Conservation (phyloP, 441 rosid species). For the Lepidium campestre region DNA sequence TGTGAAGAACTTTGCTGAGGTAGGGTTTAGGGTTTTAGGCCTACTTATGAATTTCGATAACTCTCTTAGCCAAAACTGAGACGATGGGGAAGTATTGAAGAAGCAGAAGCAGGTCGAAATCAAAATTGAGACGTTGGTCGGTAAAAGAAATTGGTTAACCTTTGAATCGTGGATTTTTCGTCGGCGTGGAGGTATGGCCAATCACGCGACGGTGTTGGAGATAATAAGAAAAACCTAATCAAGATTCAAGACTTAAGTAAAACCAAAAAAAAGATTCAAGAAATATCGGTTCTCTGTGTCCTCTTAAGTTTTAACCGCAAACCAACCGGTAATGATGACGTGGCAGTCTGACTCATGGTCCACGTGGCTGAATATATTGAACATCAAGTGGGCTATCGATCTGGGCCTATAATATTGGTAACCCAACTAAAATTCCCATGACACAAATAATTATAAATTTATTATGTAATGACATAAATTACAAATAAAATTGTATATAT, state of each 20-base stretch:
- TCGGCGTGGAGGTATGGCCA: conserved; percentile 15
- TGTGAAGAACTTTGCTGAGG: neutral
- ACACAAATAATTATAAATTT: too few relatives aligned
- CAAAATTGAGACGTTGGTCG: neutral
- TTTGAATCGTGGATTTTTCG: neutral
- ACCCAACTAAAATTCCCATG: too few relatives aligned
- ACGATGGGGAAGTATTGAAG: neutral
- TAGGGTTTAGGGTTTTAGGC: conserved; percentile 23
- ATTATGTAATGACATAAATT: too few relatives aligned
- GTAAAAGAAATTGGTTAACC: neutral
- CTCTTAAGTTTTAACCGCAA: too few relatives aligned
- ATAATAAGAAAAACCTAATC: conserved; percentile 1
- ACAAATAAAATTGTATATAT: too few relatives aligned
- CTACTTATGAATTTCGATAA: neutral
- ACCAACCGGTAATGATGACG: too few relatives aligned
- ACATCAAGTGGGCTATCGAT: neutral
- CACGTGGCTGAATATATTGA: neutral
- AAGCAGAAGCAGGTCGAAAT: neutral
- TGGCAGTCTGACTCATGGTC: neutral
- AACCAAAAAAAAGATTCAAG: too few relatives aligned
- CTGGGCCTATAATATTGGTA: too few relatives aligned
- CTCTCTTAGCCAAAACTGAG: neutral
- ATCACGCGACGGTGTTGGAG: neutral
- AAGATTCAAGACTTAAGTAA: too few relatives aligned
- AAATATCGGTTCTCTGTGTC: too few relatives aligned